Percentiles rank a stretch among this genome's conserved stretches.
phyloP scores from a whole-genome alignment of 1,284 basidiomycete genomes.

The Cutaneotrichosporon daszewskae region DNA sequence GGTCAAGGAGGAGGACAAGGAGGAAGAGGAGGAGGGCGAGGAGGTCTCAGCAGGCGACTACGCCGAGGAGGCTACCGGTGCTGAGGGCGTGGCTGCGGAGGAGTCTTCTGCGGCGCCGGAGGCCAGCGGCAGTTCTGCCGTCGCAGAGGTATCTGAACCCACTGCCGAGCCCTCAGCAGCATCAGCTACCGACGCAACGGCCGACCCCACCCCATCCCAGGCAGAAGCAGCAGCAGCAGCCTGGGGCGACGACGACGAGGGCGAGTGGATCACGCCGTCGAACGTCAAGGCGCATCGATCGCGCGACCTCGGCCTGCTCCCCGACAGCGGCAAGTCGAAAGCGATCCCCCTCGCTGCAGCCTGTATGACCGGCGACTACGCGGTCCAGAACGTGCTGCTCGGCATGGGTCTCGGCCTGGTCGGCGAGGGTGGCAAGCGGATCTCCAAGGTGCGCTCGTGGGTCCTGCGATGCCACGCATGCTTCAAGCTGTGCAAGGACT shows the following conservation, averaged over 20 bases:
- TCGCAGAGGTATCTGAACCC: too few relatives aligned
- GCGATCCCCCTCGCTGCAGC: constrained; percentile 53
- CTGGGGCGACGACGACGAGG: constrained; percentile 61
- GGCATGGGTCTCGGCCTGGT: constrained; percentile 92
- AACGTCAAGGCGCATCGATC: constrained; percentile 88
- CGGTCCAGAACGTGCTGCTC: constrained; percentile 95
- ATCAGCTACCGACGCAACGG: background rate
- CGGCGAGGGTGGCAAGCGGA: constrained; percentile 84
- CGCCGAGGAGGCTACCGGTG: constrained; percentile 9
- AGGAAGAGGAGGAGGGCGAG: constrained; percentile 47
- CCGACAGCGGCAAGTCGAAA: constrained; percentile 42
- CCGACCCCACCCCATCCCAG: background rate
- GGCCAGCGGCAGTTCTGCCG: too few relatives aligned
- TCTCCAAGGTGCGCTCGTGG: constrained; percentile 90
- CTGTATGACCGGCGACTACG: constrained; percentile 98
- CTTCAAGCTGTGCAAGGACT: constrained; percentile 98
- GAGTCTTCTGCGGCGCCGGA: too few relatives aligned
- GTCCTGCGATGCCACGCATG: constrained; percentile 96
- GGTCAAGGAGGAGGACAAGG: constrained; percentile 33
- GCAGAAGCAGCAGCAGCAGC: constrained; percentile 21
- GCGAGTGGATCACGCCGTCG: constrained; percentile 94
- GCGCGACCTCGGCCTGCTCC: constrained; percentile 71
- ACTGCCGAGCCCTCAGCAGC: background rate
- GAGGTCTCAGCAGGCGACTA: constrained; percentile 29
- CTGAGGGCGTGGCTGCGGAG: constrained; percentile 7